These are phyloP conservation scores for Eucalyptus erythrocorys DNA, from an alignment of 345 rosid species.

Conservation along the genomic window DNA sequence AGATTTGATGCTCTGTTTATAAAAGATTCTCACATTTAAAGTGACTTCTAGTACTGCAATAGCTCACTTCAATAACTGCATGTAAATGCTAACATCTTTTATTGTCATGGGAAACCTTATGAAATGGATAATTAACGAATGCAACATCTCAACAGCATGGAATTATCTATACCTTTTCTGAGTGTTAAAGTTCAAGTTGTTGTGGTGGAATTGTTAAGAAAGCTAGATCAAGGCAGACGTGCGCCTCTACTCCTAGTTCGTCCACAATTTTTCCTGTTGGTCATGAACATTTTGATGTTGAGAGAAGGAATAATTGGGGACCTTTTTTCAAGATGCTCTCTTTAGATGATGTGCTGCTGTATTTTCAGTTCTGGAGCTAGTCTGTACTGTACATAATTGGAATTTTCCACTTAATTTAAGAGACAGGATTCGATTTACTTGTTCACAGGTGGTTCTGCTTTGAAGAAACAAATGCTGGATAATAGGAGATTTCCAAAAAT, in stretches of 20 bases:
- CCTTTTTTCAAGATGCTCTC: not conserved
- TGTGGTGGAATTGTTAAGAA: not conserved
- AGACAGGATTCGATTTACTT: not conserved
- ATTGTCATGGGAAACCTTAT: not conserved
- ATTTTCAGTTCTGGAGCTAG: not conserved
- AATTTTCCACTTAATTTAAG: not conserved
- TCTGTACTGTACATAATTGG: not conserved
- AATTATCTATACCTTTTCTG: not conserved
- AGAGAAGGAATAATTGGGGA: not conserved
- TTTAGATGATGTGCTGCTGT: not conserved
- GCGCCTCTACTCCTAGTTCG: not conserved
- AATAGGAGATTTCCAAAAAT: conserved; percentile 89
- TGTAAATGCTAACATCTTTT: not conserved
- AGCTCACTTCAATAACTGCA: not conserved
- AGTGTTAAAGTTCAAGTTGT: not conserved
- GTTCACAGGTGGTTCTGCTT: conserved; percentile 62
- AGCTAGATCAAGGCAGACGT: not conserved
- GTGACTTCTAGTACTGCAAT: not conserved
- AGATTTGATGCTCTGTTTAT: not conserved
- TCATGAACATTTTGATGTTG: not conserved
- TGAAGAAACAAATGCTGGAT: conserved; percentile 90
- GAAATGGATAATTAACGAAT: not conserved
- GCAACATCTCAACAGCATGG: not conserved
- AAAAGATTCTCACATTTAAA: not conserved
- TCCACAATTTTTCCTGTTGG: not conserved